Base-by-base conservation (phyloP, 2,329 filamentous ascomycete genomes). In the Coniochaeta pulveracea region DNA sequence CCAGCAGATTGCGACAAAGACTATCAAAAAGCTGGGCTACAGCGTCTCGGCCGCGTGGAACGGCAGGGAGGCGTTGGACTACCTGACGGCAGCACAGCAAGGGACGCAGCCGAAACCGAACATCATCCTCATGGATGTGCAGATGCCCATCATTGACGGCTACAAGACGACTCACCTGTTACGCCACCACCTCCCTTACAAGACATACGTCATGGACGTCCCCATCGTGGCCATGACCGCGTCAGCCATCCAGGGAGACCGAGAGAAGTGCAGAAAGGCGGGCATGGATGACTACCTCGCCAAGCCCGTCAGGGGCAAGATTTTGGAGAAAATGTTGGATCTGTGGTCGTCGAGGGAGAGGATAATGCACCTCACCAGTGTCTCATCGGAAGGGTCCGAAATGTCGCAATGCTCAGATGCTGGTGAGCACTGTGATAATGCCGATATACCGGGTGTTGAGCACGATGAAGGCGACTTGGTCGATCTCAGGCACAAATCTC, bases 121-220 rank as follows among this genome's bases (percentile, higher is more conserved):
- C 43, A 74, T 89, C 6, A 85, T 89, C 34, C 58, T 88, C 24
- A 84, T 85, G 80, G 80, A 85, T 47, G 76, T 82, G 1, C 78
- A 83, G 52, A 82, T 83, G 75, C 73, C 76, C 17, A 72, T 85
- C 24, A 73, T 85, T 40, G 83, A 88, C 46, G 83, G 83, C 2
- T 88, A 88, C 51, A 72, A 73, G 37, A 80, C 81, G 26, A 88
- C 82, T 0, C 80, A 85, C 43, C 65, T 80, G 8, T 66, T 89
- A 28, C 68, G 81, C 11, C 76, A 80, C 35, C 73, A 82, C 42
- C 49, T 66, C 2, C 76, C 79, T 1, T 85, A 81, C 54, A 75
- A 68, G 25, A 47, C 59, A 3, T 66, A 70, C 34, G 61, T 74
- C 4, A 62, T 66, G 35, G 63, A 76, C 26, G 76, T 64, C 3